Percentiles rank a stretch among this genome's conserved stretches.
Evolutionary conservation across 1,284 basidiomycete species (phyloP).

Genomic region (Tranzscheliella williamsii): DNA sequence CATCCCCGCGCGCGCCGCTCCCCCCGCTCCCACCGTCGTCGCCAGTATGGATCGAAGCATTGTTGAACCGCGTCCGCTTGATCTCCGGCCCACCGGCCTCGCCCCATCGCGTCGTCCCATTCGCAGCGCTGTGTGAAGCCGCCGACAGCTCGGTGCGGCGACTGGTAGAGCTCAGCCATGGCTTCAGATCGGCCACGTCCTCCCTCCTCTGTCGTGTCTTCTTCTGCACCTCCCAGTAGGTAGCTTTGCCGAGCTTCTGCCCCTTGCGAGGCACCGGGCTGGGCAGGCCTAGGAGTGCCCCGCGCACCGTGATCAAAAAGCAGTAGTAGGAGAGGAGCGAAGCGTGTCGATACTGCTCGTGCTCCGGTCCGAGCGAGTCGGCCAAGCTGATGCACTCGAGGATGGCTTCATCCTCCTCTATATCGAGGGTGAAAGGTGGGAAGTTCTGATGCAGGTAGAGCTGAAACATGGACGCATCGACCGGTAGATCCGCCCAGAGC

Average conservation of each 20-base stretch:
- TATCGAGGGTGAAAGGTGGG: conserved; percentile 74
- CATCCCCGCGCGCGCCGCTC: conserved; percentile 3
- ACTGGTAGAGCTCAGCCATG: not conserved
- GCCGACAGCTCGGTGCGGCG: not conserved
- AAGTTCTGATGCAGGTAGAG: conserved; percentile 94
- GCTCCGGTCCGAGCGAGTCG: conserved; percentile 68
- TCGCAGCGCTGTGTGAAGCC: not conserved
- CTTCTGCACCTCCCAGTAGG: conserved; percentile 63
- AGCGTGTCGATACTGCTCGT: conserved; percentile 68
- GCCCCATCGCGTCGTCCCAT: not conserved
- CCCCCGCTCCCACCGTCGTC: not conserved
- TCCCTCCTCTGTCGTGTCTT: conserved; percentile 57
- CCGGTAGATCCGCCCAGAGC: conserved; percentile 81
- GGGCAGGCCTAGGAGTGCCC: conserved; percentile 79
- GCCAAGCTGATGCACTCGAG: conserved; percentile 79
- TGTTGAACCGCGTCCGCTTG: conserved; percentile 10
- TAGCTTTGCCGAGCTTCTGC: conserved; percentile 72
- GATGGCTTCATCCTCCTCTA: conserved; percentile 75
- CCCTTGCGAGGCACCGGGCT: conserved; percentile 73
- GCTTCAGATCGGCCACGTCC: conserved; percentile 55
- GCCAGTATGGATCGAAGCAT: not conserved
- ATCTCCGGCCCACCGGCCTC: not conserved
- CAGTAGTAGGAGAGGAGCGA: conserved; percentile 75
- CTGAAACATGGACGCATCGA: conserved; percentile 84
- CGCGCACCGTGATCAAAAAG: conserved; percentile 78